Conservation (phyloP, 2,329 filamentous ascomycete species). For the Colletotrichum cordylinicola region DNA sequence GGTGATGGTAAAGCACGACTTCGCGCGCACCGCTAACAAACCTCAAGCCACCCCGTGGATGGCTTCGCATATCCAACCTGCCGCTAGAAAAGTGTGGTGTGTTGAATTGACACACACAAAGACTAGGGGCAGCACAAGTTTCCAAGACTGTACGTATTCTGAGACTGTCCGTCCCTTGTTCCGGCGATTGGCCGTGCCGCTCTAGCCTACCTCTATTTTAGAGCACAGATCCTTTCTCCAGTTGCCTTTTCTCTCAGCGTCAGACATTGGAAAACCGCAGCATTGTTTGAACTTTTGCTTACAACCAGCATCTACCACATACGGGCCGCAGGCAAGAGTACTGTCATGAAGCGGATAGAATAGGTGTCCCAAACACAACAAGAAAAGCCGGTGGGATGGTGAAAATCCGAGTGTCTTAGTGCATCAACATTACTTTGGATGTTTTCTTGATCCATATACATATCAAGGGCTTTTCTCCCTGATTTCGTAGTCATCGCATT, state of each 20-base stretch:
- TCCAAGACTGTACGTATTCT: neutral
- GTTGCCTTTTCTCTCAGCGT: neutral
- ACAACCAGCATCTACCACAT: neutral
- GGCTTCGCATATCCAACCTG: neutral
- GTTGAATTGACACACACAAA: neutral
- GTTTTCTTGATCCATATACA: neutral
- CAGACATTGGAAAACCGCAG: neutral
- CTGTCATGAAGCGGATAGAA: neutral
- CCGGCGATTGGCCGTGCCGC: neutral
- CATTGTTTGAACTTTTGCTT: neutral
- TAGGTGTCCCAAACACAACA: neutral
- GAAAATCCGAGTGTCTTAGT: neutral
- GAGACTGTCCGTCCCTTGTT: neutral
- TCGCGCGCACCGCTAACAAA: neutral
- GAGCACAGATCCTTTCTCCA: neutral
- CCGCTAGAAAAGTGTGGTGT: neutral
- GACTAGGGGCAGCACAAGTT: neutral
- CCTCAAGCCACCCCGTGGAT: neutral
- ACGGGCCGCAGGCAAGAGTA: neutral
- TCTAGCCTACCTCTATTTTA: neutral
- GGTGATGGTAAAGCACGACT: neutral
- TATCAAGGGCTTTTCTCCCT: neutral
- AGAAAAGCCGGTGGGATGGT: neutral
- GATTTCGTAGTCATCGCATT: neutral
- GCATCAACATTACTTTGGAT: neutral